phyloP scores from a whole-genome alignment of 2,329 filamentous ascomycete genomes.

The Fusarium dimerum region DNA sequence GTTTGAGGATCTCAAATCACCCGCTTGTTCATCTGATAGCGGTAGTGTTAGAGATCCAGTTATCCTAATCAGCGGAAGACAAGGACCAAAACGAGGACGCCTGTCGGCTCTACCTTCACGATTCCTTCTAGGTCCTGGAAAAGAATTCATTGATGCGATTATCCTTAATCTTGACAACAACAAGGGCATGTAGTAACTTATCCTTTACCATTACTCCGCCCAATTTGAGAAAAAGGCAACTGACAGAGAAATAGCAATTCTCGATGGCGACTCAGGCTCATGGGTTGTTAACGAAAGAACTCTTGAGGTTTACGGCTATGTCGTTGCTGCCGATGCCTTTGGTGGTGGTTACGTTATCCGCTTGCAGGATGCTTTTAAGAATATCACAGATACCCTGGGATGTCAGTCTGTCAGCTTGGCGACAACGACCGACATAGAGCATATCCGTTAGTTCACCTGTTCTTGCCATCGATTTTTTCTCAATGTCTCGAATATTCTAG shows the following conservation, averaged over 20 bases:
- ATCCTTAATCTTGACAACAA: background rate
- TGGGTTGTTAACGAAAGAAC: background rate
- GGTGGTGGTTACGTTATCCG: background rate
- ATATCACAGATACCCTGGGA: background rate
- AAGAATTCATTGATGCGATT: background rate
- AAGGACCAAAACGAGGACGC: background rate
- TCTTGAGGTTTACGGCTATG: slow-evolving; percentile 1
- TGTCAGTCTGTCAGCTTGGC: background rate
- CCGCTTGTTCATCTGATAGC: background rate
- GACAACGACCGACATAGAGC: background rate
- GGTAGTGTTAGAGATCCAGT: background rate
- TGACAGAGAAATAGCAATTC: background rate
- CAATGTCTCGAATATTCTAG: too few species aligned
- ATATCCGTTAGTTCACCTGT: too few species aligned
- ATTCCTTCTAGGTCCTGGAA: background rate
- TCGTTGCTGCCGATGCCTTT: background rate
- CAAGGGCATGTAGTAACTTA: background rate
- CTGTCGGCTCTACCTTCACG: background rate
- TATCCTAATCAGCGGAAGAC: background rate
- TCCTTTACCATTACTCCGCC: background rate
- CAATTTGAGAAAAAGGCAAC: background rate
- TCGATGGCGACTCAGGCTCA: slow-evolving; percentile 1
- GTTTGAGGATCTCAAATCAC: background rate
- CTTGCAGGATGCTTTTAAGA: background rate
- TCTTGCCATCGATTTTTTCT: too few species aligned